Conservation (phyloP, 2,329 filamentous ascomycete species). For the Colletotrichum abscissum region DNA sequence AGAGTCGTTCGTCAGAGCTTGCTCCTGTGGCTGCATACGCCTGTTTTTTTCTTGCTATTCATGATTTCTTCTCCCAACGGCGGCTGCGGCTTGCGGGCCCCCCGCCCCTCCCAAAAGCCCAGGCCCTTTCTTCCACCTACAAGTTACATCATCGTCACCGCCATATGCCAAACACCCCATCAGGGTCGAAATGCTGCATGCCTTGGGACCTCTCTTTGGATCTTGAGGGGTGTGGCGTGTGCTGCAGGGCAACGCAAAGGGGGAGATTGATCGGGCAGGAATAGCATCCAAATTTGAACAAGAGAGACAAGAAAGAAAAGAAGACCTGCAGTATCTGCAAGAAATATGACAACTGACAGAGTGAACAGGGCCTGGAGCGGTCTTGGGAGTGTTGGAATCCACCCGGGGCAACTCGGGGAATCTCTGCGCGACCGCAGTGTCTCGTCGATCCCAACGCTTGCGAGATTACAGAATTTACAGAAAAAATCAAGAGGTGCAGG, state of each 20-base stretch:
- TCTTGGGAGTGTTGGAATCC: neutral
- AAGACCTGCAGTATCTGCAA: neutral
- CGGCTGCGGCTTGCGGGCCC: neutral
- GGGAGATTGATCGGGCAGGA: neutral
- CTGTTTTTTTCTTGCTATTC: neutral
- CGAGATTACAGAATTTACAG: neutral
- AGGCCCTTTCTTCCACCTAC: neutral
- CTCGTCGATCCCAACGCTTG: neutral
- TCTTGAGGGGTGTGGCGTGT: neutral
- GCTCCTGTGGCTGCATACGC: neutral
- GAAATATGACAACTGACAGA: neutral
- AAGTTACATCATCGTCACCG: conserved; percentile 9
- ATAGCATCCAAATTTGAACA: neutral
- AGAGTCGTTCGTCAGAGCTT: neutral
- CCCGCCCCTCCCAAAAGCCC: neutral
- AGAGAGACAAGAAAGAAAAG: neutral
- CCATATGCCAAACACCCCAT: conserved; percentile 12
- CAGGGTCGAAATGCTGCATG: conserved; percentile 1
- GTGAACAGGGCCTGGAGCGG: neutral
- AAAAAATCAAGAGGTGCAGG: too few species aligned
- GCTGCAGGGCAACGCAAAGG: neutral
- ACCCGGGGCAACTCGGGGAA: conserved; percentile 7
- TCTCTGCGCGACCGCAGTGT: neutral
- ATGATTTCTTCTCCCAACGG: neutral
- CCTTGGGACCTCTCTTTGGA: neutral